Evolutionary conservation across 768 basidiomycete genomes (phyloP), one percentile per base, ranked within the genome.

Genomic region (Amanita rimosa): DNA sequence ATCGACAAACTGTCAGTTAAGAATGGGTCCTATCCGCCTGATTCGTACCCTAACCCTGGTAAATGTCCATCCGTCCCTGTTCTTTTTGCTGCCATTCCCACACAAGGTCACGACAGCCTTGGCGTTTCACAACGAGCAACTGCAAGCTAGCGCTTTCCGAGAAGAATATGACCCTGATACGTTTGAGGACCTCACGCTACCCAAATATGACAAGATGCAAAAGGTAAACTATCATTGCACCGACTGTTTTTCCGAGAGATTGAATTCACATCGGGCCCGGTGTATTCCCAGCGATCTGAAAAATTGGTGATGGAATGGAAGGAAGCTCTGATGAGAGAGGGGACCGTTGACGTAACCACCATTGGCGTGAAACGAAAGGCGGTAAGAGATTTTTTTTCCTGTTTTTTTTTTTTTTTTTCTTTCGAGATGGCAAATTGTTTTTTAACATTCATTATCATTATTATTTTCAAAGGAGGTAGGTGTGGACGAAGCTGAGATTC

Each of bases 21-120:
- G 63, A 79, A 81, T 44, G 85, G 85, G 48, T 62, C 76, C 52
- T 98, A 96, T 65, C 74, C 81, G n/a, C 90, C 93, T 3, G 89
- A 92, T 61, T 81, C 84, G 22, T 86, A 86, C 62, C 88, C 86
- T 11, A 92, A 98, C 65, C 96, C 96, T 55, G 77, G 95, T 95
- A 40, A 31, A 55, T 59, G 79, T 61, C n/a, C 10, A 22, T 48
- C 10, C 50, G 46, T 26, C 14, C 22, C 19, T 44, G 27, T 14
- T 13, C 21, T 27, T 26, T n/a, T 49, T 46, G 21, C 39, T 34
- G 45, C 46, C 44, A 33, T 40, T 36, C 38, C 40, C 33, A 22
- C 40, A 45, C 50, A 29, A 35, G 29, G 3, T 35, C 13, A 24
- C 49, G 55, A 36, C 56, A 91, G 89, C 87, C 4, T 75, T 97